phyloP scores from a whole-genome alignment of 176 grass and related monocot species.

The Pontederia crassipes region DNA sequence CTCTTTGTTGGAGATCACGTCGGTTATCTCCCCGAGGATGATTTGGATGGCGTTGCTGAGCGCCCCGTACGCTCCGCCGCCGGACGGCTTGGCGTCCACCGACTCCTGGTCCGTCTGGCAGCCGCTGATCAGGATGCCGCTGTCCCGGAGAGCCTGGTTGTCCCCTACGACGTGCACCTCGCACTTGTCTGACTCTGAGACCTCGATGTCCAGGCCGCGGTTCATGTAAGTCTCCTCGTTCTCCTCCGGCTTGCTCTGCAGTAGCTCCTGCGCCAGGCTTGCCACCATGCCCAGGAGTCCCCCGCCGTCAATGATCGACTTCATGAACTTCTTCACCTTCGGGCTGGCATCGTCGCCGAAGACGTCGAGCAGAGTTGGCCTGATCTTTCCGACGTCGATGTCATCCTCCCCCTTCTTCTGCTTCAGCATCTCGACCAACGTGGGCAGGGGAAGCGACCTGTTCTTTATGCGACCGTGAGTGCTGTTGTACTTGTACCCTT shows the following conservation, averaged over 20 bases:
- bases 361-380: constrained; percentile 57
- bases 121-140: constrained; percentile 72
- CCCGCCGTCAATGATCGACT: constrained; percentile 29
- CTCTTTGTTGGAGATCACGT: constrained; percentile 38
- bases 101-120: constrained; percentile 92
- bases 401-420: constrained; percentile 65
- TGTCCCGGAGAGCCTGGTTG: constrained; percentile 20
- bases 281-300: constrained; percentile 38
- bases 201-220: constrained; percentile 47
- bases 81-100: constrained; percentile 41
- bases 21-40: constrained; percentile 31
- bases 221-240: constrained; percentile 44
- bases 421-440: constrained; percentile 64
- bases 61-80: constrained; percentile 58
- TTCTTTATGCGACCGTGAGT: constrained; percentile 13
- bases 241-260: constrained; percentile 57
- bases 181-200: constrained; percentile 18
- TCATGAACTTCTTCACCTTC: constrained; percentile 93
- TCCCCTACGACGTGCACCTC: constrained; percentile 45
- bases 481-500: background rate
- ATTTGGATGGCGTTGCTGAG: constrained; percentile 77
- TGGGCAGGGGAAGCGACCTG: constrained; percentile 58
- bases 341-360: constrained; percentile 79
- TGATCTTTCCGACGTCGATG: constrained; percentile 65
- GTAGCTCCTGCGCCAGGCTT: constrained; percentile 51